Evolutionary conservation across 352 stramenopile species (phyloP), one percentile per base, ranked within the genome.

Genomic region (Globisporangium megalacanthum): DNA sequence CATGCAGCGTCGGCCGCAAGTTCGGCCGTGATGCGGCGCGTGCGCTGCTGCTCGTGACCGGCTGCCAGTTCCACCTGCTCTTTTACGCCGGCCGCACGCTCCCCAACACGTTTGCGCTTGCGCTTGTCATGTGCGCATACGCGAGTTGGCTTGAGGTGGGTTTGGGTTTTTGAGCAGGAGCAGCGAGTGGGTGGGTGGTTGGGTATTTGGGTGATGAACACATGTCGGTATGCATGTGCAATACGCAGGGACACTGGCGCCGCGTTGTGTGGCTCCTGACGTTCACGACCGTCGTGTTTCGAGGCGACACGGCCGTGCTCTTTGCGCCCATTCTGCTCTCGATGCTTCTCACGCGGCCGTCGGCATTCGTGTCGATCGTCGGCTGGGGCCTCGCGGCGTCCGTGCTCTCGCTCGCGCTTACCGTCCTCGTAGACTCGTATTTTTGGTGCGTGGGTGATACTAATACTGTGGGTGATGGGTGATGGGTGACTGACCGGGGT

Each of bases 41-140:
- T 19, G 96, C 91, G 58, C 83, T 98, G 53, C 65, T 97, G 49
- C 41, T 98, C 1, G 77, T 98, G 52, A 94, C 83, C 58, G 79
- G 77, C 13, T 86, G 76, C 55, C 96, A 99, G 72, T 99, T 99
- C 71, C 97, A 99, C 70, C 75, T 99, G 1, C 78, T 97, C 42
- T 99, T 99, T 72, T 99, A 99, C 77, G 79, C 97, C 17, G 92
- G 83, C 45, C 86, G 97, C 33, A 97, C 97, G 44, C 78, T 99
- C 45, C 97, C 97, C 17, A 99, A 99, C 75, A 93, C 86, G 14
- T 99, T 98, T 72, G 97, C 97, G 29, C 69, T 99, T 64, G 82
- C 54, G 29, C 67, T 95, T 7, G 79, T 92, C 52, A 55, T 95
- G 17, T 75, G 79, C 46, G 77, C 75, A 50, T 65, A 82, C 52